Evolutionary conservation across 768 basidiomycete genomes (phyloP).

Genomic region (Pleurotus salmoneostramineus): DNA sequence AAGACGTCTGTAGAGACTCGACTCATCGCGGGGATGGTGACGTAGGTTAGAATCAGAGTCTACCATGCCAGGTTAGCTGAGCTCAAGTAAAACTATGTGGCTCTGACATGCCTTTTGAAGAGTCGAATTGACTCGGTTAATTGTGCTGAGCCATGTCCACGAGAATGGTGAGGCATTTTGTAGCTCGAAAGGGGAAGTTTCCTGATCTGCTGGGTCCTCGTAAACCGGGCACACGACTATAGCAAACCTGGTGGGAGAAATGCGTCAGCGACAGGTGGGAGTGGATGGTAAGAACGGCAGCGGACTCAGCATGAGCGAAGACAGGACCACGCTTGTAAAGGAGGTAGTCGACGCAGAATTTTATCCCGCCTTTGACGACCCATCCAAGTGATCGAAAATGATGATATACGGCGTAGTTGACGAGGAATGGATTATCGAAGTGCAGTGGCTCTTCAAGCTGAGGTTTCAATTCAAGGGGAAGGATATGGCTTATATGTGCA

Average conservation of each 20-base stretch:
- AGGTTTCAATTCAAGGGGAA: conserved; percentile 15
- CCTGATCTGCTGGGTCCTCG: conserved; percentile 72
- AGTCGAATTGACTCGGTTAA: conserved; percentile 94
- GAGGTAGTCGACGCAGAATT: conserved; percentile 95
- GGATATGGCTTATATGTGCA: conserved; percentile 40
- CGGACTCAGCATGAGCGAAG: conserved; percentile 94
- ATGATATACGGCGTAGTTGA: conserved; percentile 89
- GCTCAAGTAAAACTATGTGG: not conserved
- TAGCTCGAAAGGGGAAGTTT: conserved; percentile 57
- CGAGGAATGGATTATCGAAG: conserved; percentile 89
- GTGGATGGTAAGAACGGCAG: conserved; percentile 7
- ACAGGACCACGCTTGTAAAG: conserved; percentile 94
- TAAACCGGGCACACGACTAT: conserved; percentile 90
- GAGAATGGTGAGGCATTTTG: conserved; percentile 69
- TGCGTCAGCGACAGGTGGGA: not conserved
- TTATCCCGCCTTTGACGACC: conserved; percentile 94
- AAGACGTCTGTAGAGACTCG: conserved; percentile 49
- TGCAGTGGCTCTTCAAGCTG: conserved; percentile 30
- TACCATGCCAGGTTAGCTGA: conserved; percentile 22
- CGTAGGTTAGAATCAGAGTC: conserved; percentile 89
- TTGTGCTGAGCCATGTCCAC: conserved; percentile 96
- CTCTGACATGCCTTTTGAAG: conserved; percentile 78
- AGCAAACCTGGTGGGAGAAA: conserved; percentile 63
- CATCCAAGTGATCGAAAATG: conserved; percentile 96
- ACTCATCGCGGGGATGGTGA: conserved; percentile 83